phyloP scores from a whole-genome alignment of 768 basidiomycete species.

The Suillus subalutaceus region DNA sequence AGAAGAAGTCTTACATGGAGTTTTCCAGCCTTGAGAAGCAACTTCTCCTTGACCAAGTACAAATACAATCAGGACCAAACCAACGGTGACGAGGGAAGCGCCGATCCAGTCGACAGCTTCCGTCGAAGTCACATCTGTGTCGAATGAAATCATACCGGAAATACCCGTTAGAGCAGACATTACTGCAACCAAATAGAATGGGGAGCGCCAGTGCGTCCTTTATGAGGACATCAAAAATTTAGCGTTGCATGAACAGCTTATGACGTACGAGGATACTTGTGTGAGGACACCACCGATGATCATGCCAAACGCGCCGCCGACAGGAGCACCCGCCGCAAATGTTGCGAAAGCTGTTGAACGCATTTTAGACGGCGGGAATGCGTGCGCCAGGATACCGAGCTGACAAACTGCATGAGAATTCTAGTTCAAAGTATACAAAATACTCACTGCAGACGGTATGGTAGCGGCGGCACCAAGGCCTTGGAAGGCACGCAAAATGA shows the following conservation, averaged over 20 bases:
- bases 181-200: slow-evolving; percentile 62
- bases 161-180: slow-evolving; percentile 54
- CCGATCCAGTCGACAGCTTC: slow-evolving; percentile 77
- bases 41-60: slow-evolving; percentile 68
- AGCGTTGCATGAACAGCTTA: neutral
- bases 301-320: slow-evolving; percentile 75
- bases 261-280: slow-evolving; percentile 45
- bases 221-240: slow-evolving; percentile 2
- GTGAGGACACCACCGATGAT: slow-evolving; percentile 74
- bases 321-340: slow-evolving; percentile 82
- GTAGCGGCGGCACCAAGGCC: slow-evolving; percentile 81
- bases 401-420: slow-evolving; percentile 27
- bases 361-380: slow-evolving; percentile 69
- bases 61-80: slow-evolving; percentile 72
- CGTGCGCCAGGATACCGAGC: slow-evolving; percentile 81
- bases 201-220: slow-evolving; percentile 64
- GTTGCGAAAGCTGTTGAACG: slow-evolving; percentile 81
- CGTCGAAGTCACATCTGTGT: slow-evolving; percentile 48
- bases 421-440: neutral
- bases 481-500: slow-evolving; percentile 75
- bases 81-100: slow-evolving; percentile 62
- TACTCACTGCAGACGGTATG: slow-evolving; percentile 68
- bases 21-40: slow-evolving; percentile 63
- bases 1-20: slow-evolving; percentile 46
- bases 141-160: slow-evolving; percentile 59